Evolutionary conservation across 306 rosid species (phyloP).

Genomic region (Prunus davidiana): DNA sequence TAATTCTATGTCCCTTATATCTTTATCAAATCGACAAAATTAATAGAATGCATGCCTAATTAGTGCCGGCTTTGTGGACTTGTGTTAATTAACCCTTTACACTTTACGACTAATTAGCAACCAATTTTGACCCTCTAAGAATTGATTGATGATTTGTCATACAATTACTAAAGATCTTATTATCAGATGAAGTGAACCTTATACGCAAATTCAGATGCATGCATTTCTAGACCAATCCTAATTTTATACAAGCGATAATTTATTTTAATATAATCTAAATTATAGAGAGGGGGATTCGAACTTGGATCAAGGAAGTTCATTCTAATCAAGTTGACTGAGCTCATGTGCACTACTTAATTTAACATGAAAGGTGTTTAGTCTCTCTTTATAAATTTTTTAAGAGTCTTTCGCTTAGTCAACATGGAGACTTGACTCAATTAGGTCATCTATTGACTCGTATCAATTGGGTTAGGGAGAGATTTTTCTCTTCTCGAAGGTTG

Average conservation of each 20-base stretch:
- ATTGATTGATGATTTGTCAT: neutral
- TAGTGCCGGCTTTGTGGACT: conserved; percentile 24
- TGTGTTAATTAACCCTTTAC: neutral
- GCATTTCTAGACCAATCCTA: neutral
- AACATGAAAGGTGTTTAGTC: neutral
- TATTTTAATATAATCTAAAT: no score
- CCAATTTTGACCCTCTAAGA: neutral
- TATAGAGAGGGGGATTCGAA: no score
- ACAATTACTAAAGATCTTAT: neutral
- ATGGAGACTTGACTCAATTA: conserved; percentile 5
- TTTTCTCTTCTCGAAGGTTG: neutral
- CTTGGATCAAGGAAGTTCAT: rapidly evolving
- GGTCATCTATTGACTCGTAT: conserved; percentile 7
- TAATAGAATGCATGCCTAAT: conserved; percentile 24
- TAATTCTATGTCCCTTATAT: neutral
- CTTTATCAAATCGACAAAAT: neutral
- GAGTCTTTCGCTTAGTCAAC: conserved; percentile 8
- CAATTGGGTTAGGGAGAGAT: neutral
- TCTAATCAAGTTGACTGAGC: no score
- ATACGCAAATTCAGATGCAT: neutral
- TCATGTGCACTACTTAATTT: neutral
- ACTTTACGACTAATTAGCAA: conserved; percentile 11
- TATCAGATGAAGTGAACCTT: neutral
- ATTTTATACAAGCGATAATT: no score
- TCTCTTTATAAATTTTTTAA: neutral